These are phyloP conservation scores for Nakataea oryzae DNA, from an alignment of 2,329 filamentous ascomycete species.

Conservation along the genomic window DNA sequence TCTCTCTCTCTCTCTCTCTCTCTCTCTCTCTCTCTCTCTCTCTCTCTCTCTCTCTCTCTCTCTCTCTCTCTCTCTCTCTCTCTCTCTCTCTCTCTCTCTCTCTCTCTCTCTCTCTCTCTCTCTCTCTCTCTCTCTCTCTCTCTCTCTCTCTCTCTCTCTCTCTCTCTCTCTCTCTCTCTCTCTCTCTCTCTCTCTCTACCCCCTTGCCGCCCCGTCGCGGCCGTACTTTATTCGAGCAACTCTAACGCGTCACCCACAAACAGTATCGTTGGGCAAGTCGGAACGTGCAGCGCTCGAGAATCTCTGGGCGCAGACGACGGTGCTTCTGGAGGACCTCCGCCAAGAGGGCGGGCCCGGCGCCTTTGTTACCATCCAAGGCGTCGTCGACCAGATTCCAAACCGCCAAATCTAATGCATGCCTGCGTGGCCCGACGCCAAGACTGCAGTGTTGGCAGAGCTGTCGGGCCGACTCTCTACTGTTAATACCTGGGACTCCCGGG, in stretches of 20 bases:
- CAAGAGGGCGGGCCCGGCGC: slow-evolving; percentile 71
- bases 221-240: neutral
- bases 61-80: neutral
- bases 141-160: neutral
- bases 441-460: neutral
- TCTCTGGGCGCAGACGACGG: slow-evolving; percentile 76
- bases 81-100: neutral
- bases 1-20: neutral
- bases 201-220: too few species aligned
- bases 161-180: neutral
- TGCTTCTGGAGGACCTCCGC: slow-evolving; percentile 72
- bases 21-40: neutral
- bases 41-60: neutral
- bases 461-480: neutral
- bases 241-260: slow-evolving; percentile 7
- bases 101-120: neutral
- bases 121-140: neutral
- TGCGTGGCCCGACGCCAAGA: neutral
- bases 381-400: slow-evolving; percentile 34
- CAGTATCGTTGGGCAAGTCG: slow-evolving; percentile 84
- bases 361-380: slow-evolving; percentile 56
- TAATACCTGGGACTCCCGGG: neutral
- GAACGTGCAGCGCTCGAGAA: slow-evolving; percentile 77
- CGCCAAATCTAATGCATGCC: neutral
- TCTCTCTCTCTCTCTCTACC: neutral